Base-by-base conservation (phyloP, 495 filamentous ascomycete species). In the Penicillium canescens region DNA sequence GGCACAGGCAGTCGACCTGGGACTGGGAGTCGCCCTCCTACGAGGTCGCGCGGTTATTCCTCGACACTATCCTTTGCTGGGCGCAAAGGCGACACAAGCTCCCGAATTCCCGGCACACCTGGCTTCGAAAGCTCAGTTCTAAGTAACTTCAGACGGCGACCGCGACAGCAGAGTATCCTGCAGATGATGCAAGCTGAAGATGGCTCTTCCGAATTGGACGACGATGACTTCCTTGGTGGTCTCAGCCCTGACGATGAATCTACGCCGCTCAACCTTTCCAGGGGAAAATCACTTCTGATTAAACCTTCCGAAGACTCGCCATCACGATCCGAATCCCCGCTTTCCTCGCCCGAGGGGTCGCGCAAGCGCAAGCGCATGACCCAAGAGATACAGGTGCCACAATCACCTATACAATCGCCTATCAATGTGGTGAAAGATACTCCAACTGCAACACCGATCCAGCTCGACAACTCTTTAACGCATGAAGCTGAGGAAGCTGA, bases 121-220 rank as follows among this genome's bases (percentile, higher is more conserved):
- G 78, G 75, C 3, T 77, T 78, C 42, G 82, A 86, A 35, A 83
- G 62, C 24, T 84, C 82, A 6, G 67, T 86, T 37, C 38, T 77
- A 47, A 76, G 66, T 59, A 87, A 86, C 57, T 89, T 89, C 67
- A 85, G 80, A 53, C 74, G 82, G 34, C 74, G 86, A 52, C 75
- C 84, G 13, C 75, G 86, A 67, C 85, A 90, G 63, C 81, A 83
- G 6, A 90, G 86, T 63, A 81, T 90, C 49, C 68, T 90, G 12
- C 79, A 82, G 14, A 83, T 85, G 73, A 80, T 83, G 58, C 81
- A 84, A 44, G 63, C 68, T 1, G 76, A 80, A 36, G 76, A 81
- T 47, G 72, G 73, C 16, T 76, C 73, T 48, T 69, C 74, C 36
- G 72, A 79, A 37, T 54, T 78, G 3, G 71, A 78, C 36, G 75